Conservation (phyloP, 192 early-diverging fungal genomes). For the Gaertneriomyces semiglobifer region DNA sequence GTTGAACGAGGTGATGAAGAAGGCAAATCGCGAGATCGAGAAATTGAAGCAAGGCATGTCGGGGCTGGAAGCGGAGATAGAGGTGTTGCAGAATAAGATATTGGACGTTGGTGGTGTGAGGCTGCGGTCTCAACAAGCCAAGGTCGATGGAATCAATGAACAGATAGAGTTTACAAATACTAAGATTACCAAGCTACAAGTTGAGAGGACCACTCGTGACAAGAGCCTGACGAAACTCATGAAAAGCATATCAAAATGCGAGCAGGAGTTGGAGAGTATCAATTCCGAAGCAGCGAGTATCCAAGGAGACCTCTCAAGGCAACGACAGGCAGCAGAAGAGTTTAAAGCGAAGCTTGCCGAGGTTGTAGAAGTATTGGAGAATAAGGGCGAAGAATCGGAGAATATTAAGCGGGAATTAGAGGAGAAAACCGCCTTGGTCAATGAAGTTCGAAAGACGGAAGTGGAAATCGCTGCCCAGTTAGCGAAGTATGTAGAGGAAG, state of each 20-base stretch:
- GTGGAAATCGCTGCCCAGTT: slow-evolving; percentile 42
- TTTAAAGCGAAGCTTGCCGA: slow-evolving; percentile 46
- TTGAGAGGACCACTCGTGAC: slow-evolving; percentile 68
- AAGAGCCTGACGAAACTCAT: slow-evolving; percentile 72
- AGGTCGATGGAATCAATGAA: slow-evolving; percentile 74
- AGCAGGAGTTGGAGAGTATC: slow-evolving; percentile 63
- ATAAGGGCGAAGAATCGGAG: slow-evolving; percentile 12
- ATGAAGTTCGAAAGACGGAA: slow-evolving; percentile 61
- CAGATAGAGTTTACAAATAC: slow-evolving; percentile 68
- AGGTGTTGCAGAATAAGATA: slow-evolving; percentile 81
- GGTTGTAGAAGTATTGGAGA: slow-evolving; percentile 36
- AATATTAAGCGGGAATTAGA: slow-evolving; percentile 67
- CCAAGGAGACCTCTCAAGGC: slow-evolving; percentile 54
- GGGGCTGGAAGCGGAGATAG: slow-evolving; percentile 74
- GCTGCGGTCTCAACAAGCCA: slow-evolving; percentile 80
- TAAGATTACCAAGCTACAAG: slow-evolving; percentile 68
- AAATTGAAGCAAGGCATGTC: slow-evolving; percentile 49
- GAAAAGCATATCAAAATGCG: slow-evolving; percentile 59
- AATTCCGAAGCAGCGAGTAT: slow-evolving; percentile 62
- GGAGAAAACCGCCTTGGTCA: slow-evolving; percentile 47
- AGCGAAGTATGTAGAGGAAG: slow-evolving; percentile 26
- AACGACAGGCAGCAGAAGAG: slow-evolving; percentile 35
- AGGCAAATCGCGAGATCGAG: slow-evolving; percentile 2
- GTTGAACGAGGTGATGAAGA: slow-evolving; percentile 22
- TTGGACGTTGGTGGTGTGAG: slow-evolving; percentile 85